A percentile compares a stretch with the other conserved stretches of the same genome.
Evolutionary conservation across 345 rosid species (phyloP).

Genomic region (Acer campestre): DNA sequence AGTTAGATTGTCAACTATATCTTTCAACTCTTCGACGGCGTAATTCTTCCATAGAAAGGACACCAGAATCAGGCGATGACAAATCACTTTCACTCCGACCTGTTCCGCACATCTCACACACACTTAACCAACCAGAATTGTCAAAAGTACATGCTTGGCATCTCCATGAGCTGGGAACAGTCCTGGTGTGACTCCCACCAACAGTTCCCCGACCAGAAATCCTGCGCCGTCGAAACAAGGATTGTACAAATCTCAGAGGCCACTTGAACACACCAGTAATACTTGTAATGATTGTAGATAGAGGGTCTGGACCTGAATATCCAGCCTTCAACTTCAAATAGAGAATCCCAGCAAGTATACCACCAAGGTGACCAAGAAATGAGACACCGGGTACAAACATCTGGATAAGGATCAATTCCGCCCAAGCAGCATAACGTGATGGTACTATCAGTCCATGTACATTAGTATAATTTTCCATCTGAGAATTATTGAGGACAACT

Average conservation of each 20-base stretch:
- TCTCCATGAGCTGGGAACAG: slow-evolving; percentile 62
- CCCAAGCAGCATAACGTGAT: slow-evolving; percentile 88
- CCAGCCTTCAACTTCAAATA: slow-evolving; percentile 62
- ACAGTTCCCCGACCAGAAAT: slow-evolving; percentile 74
- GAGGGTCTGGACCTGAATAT: slow-evolving; percentile 59
- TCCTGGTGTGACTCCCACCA: slow-evolving; percentile 50
- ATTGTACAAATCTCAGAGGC: slow-evolving; percentile 56
- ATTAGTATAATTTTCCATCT: slow-evolving; percentile 52
- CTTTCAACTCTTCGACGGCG: slow-evolving; percentile 86
- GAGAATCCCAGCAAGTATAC: slow-evolving; percentile 87
- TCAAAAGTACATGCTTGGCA: slow-evolving; percentile 89
- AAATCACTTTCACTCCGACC: slow-evolving; percentile 40
- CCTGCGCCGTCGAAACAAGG: slow-evolving; percentile 47
- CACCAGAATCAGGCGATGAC: slow-evolving; percentile 30
- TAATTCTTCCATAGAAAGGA: slow-evolving; percentile 67
- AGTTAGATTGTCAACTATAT: slow-evolving; percentile 44
- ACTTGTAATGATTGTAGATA: slow-evolving; percentile 50
- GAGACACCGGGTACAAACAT: slow-evolving; percentile 89
- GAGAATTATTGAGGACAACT: slow-evolving; percentile 84
- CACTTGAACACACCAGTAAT: slow-evolving; percentile 43
- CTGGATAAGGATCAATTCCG: slow-evolving; percentile 85
- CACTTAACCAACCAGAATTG: slow-evolving; percentile 56
- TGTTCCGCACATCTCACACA: slow-evolving; percentile 90
- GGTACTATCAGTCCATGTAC: slow-evolving; percentile 80
- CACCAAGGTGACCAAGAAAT: slow-evolving; percentile 94